A percentile compares a stretch with the other conserved stretches of the same genome.
phyloP scores from a whole-genome alignment of 1,284 basidiomycete genomes.

The Ustilago loliicola region DNA sequence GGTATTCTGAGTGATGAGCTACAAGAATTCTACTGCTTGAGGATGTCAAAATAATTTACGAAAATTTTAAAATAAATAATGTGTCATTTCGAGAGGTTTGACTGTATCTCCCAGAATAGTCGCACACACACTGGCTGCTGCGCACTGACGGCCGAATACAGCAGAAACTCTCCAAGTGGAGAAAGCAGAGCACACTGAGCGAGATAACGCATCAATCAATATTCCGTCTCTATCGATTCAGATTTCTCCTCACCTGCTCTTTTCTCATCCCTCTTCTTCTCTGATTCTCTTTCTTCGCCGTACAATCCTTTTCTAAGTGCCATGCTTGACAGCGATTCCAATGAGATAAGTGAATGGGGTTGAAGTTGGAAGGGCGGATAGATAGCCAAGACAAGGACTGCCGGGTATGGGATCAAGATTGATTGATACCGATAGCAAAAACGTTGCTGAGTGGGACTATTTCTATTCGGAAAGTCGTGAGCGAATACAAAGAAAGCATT shows the following conservation, averaged over 20 bases:
- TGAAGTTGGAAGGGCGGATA: neutral
- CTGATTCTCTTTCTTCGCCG: no score
- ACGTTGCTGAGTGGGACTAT: neutral
- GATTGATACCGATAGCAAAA: slow-evolving; percentile 5
- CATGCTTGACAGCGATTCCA: no score
- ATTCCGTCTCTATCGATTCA: no score
- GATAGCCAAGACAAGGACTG: neutral
- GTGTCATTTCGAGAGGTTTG: no score
- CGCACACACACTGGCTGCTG: neutral
- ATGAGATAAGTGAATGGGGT: no score
- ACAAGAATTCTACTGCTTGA: no score
- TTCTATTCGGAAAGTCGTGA: neutral
- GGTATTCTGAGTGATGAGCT: no score
- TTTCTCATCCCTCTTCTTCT: neutral
- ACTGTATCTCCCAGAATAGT: no score
- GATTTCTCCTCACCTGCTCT: neutral
- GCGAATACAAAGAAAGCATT: neutral
- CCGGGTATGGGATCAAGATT: neutral
- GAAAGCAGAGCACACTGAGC: no score
- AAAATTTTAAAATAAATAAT: no score
- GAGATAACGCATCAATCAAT: neutral
- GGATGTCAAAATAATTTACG: no score
- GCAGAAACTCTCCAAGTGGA: neutral
- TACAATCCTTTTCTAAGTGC: no score
- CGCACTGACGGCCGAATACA: slow-evolving; percentile 7